These are phyloP conservation scores for Metschnikowia lachancei DNA, from an alignment of 805 yeast species.

Conservation along the genomic window DNA sequence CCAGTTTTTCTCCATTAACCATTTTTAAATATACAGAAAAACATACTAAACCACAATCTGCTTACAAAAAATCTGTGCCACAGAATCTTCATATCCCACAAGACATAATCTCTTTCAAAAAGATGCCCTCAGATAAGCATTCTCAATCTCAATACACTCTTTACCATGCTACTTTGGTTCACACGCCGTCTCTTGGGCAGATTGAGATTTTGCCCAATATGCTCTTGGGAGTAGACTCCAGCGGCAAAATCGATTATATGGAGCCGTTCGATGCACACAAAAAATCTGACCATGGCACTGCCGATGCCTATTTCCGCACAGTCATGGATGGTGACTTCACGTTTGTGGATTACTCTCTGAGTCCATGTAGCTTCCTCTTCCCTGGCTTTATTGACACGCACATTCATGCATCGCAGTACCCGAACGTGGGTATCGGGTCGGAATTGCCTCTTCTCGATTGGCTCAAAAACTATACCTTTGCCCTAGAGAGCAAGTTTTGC, in stretches of 20 bases:
- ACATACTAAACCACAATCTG: background rate
- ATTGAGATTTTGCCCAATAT: conserved; percentile 56
- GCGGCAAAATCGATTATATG: conserved; percentile 53
- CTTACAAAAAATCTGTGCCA: too few species aligned
- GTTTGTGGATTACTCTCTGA: conserved; percentile 29
- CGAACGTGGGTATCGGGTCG: conserved; percentile 64
- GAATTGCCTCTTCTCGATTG: conserved; percentile 83
- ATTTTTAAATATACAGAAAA: background rate
- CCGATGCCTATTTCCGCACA: conserved; percentile 21
- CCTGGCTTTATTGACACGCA: conserved; percentile 48
- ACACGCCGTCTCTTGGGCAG: conserved; percentile 59
- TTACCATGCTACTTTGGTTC: conserved; percentile 69
- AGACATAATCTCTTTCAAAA: background rate
- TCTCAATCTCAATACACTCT: conserved; percentile 33
- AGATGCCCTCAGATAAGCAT: background rate
- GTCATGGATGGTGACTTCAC: background rate
- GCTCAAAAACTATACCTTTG: conserved; percentile 86
- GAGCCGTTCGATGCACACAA: conserved; percentile 15
- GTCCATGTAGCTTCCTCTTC: conserved; percentile 57
- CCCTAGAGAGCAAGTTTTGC: conserved; percentile 68
- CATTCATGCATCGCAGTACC: conserved; percentile 46
- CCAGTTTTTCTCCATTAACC: background rate
- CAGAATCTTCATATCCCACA: background rate
- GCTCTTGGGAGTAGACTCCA: conserved; percentile 58
- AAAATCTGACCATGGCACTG: conserved; percentile 12